Evolutionary conservation across 305 asterid species (phyloP), one percentile per base, ranked within the genome.

Genomic region (Fraxinus albicans): DNA sequence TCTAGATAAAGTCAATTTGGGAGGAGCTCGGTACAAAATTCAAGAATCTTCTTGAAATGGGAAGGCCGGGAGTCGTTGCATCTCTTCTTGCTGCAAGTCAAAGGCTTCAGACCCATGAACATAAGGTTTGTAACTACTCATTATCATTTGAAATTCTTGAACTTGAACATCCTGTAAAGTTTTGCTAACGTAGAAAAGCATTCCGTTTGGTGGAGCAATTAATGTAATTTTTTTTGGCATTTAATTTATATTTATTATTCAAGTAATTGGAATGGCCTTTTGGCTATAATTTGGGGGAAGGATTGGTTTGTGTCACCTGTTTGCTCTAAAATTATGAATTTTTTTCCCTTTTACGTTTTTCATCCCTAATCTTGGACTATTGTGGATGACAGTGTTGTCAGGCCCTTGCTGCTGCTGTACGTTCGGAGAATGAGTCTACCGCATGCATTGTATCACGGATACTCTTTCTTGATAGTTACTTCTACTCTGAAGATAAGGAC

Each of bases 41-140:
- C 82, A 83, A 86, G 86, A 85, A 90, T 84, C 98, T 96, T 84
- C 86, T 97, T 13, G 97, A 91, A 85, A 87, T 89, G 92, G 98
- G 98, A 65, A 90, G 87, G 87, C 81, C 94, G 86, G 99, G 99
- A 85, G 99, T 97, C 82, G 90, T 95, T 87, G 99, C 98, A 73
- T 93, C 97, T 83, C 84, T 97, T 78, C 81, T 97, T 85, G 98
- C 96, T 82, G 94, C 97, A 82, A 85, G 94, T 84, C 95, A 95
- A 87, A 94, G 91, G 85, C 97, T 93, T 82, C 92, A 93, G 76
- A 87, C 85, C 82, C 87, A 88, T 83, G 98, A 90, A 85, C 88
- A 76, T 15, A 85, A 92, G 99, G 99, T 93, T 44, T 77, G 87
- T 78, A 70, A 40, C 44, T 79, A 34, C 76, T 78, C 13, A 13